Evolutionary conservation across 495 filamentous ascomycete species (phyloP), one percentile per base, ranked within the genome.

Genomic region (Daldinia bambusicola): DNA sequence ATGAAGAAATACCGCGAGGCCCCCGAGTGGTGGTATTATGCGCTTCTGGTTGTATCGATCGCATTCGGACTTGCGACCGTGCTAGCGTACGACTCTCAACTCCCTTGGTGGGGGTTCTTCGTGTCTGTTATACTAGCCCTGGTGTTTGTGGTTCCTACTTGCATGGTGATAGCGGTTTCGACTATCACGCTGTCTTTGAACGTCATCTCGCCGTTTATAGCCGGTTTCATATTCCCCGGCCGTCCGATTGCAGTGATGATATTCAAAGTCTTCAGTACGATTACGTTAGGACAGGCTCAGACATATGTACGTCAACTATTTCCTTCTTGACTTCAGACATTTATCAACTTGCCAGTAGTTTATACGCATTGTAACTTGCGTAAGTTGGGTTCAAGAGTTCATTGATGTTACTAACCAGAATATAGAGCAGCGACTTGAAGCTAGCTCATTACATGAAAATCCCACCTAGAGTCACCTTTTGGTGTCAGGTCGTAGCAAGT

Each of bases 381-480:
- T 32, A 6, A 2, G 4, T 18, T 30, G 2, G 5, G 22, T 10
- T 31, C 13, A 5, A 30, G 18, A 31, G n/a, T 6, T 60, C 1
- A 8, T 20, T 34, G 34, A 20, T 9, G 36, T 85, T 66, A 26
- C 61, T 73, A 22, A 73, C 48, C 34, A 8, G 37, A 30, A 55
- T n/a, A 38, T 26, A 73, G 70, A 75, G 73, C 38, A 77, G 80
- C 64, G 86, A 88, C 59, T 69, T 88, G 38, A 88, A 89, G 66
- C 71, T 87, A 13, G 88, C 84, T 6, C 88, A 90, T 76, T 91
- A 91, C 73, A 87, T 90, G 84, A 91, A 91, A 72, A 77, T 91
- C 5, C 88, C 89, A 0, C 88, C 86, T 7, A 81, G 86, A 2
- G 80, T 87, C 2, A 86, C 87, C 37, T 91, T 90, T 70, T 77